phyloP scores from a whole-genome alignment of 2,329 filamentous ascomycete genomes.

The Ophiocordyceps polyrhachis-furcata region DNA sequence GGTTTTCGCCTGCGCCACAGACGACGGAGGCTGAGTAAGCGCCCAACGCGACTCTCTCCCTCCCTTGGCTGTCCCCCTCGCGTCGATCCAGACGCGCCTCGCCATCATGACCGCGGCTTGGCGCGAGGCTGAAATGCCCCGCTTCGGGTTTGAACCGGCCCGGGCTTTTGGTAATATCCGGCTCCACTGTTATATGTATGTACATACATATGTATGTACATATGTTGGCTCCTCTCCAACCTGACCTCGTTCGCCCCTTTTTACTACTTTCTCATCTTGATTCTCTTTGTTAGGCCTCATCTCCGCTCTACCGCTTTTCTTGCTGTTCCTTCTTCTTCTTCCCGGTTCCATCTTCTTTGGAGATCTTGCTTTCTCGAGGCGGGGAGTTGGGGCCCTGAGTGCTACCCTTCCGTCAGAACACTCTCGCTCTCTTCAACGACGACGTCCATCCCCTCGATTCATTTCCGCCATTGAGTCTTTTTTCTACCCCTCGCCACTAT shows the following conservation, averaged over 20 bases:
- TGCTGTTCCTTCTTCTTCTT: background rate
- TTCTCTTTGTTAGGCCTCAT: background rate
- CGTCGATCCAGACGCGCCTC: constrained; percentile 4
- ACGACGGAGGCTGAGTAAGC: too few relatives aligned
- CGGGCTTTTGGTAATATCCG: background rate
- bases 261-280: background rate
- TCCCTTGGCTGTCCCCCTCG: too few relatives aligned
- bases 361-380: too few relatives aligned
- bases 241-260: background rate
- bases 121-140: background rate
- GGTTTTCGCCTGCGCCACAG: too few relatives aligned
- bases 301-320: background rate
- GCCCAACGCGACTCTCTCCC: too few relatives aligned
- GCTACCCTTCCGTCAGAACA: background rate
- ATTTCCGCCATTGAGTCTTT: too few relatives aligned
- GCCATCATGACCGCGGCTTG: background rate
- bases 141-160: background rate
- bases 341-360: background rate
- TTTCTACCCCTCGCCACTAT: too few relatives aligned
- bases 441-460: background rate
- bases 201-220: too few relatives aligned
- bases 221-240: background rate
- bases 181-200: background rate
- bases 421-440: background rate
- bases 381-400: too few relatives aligned